phyloP scores from a whole-genome alignment of 108 stramenopile species.

The Nannochloropsis granulata region DNA sequence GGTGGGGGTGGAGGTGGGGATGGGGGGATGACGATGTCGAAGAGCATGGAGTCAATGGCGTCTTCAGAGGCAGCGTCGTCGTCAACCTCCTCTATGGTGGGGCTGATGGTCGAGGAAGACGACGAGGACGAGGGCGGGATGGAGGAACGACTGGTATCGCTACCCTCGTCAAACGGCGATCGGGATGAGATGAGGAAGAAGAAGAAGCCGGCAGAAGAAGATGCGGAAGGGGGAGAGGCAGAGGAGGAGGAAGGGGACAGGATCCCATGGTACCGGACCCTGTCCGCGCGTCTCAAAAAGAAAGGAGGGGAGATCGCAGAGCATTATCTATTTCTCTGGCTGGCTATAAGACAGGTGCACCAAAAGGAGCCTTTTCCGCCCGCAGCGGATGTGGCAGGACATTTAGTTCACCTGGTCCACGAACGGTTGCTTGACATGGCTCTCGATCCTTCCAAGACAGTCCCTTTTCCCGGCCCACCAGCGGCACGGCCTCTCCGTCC shows the following conservation, averaged over 20 bases:
- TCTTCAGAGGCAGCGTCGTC: not conserved
- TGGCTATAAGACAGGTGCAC: slow-evolving; percentile 43
- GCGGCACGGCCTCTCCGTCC: not conserved
- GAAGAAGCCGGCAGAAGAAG: not conserved
- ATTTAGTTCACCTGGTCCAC: slow-evolving; percentile 54
- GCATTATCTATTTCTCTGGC: slow-evolving; percentile 44
- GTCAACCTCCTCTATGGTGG: not conserved
- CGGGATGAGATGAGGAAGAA: not conserved
- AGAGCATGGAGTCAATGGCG: not conserved
- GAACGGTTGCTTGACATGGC: slow-evolving; percentile 38
- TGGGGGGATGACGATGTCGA: not conserved
- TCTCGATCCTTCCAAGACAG: not conserved
- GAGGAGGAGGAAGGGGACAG: not conserved
- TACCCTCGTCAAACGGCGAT: not conserved
- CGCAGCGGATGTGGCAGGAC: slow-evolving; percentile 44
- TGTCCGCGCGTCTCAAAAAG: not conserved
- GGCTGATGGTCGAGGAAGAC: not conserved
- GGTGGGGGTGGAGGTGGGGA: not conserved
- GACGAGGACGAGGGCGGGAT: not conserved
- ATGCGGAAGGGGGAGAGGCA: not conserved
- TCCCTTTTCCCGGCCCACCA: slow-evolving; percentile 16
- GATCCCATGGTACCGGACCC: not conserved
- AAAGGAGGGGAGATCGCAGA: slow-evolving; percentile 10
- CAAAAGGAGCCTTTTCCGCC: slow-evolving; percentile 56
- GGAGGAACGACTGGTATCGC: not conserved